Evolutionary conservation across 2,329 filamentous ascomycete species (phyloP), one percentile per base, ranked within the genome.

Genomic region (Ilyonectria mors-panacis): DNA sequence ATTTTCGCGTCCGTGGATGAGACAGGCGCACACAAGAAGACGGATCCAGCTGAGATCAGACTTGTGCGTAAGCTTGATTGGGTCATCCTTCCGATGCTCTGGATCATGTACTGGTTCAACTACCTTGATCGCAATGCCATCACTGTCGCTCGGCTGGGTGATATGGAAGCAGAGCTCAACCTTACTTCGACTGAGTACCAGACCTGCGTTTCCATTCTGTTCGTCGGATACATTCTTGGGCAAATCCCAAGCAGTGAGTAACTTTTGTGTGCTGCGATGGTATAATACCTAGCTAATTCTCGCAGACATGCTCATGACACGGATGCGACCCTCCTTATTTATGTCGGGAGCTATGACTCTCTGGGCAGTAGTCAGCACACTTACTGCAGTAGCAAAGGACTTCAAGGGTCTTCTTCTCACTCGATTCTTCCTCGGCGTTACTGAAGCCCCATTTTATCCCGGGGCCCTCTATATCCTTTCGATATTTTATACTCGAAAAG

Each of bases 401-500:
- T 88, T 86, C 55, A 83, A 78, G 0, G 83, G 85, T 1, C 79
- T 88, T 12, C 76, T 89, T 1, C 80, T 83, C 0, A 80, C 86
- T 0, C 80, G 83, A 17, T 83, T 85, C 75, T 81, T 84, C 47
- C 42, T 78, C 10, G 76, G 83, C 1, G 73, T 85, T 4, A 79
- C 81, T 1, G 82, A 84, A 66, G 81, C 82, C 0, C 81, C 81
- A 0, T 80, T 81, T 55, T 81, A 79, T 53, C 78, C 76, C 2
- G 77, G 80, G 30, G 78, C 73, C 6, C 65, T 80, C 9, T 79
- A 78, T 56, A 81, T 87, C n/a, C 78, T 89, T 2, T 84, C 84
- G 0, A 82, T 85, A 47, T 89, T 86, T 77, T 89, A 88, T 72
- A 88, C 85, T 0, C 80, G 84, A n/a, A 84, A 86, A 68, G 81